A percentile compares a stretch with the other conserved stretches of the same genome.
Evolutionary conservation across 2,329 filamentous ascomycete genomes (phyloP).

Genomic region (Cytospora mali): DNA sequence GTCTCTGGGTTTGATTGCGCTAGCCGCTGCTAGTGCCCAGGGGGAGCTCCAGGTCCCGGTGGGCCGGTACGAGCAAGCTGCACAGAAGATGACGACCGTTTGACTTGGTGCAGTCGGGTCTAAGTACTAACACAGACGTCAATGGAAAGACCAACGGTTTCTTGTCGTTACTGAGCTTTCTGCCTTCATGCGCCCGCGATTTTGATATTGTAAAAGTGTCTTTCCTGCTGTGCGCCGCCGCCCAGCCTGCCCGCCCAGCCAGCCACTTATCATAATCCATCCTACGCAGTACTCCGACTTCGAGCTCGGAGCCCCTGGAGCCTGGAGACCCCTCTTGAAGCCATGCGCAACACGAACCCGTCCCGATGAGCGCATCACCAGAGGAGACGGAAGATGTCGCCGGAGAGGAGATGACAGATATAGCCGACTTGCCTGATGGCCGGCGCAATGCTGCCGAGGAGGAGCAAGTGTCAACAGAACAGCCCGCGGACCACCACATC

Average conservation of each 20-base stretch:
- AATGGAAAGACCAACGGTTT: neutral
- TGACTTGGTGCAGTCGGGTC: neutral
- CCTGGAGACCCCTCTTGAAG: slow-evolving; percentile 9
- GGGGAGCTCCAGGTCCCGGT: slow-evolving; percentile 27
- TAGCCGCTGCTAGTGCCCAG: slow-evolving; percentile 16
- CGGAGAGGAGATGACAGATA: slow-evolving; percentile 48
- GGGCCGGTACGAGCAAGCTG: neutral
- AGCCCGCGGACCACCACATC: slow-evolving; percentile 40
- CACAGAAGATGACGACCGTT: slow-evolving; percentile 8
- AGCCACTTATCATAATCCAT: slow-evolving; percentile 8
- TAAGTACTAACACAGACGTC: neutral
- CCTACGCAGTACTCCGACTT: no score
- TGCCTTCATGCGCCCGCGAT: slow-evolving; percentile 29
- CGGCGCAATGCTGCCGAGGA: slow-evolving; percentile 46
- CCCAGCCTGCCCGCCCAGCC: slow-evolving; percentile 4
- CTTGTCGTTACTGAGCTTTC: slow-evolving; percentile 20
- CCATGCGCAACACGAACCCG: slow-evolving; percentile 39
- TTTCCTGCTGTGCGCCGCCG: neutral
- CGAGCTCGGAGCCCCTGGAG: slow-evolving; percentile 14
- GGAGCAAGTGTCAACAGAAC: slow-evolving; percentile 40
- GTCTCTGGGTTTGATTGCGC: slow-evolving; percentile 11
- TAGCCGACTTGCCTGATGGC: slow-evolving; percentile 47
- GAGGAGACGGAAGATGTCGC: slow-evolving; percentile 64
- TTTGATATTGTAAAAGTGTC: neutral
- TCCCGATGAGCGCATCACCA: slow-evolving; percentile 71